These are phyloP conservation scores for Coemansia sp. DNA, from an alignment of 192 early-diverging fungal species.

Conservation along the genomic window DNA sequence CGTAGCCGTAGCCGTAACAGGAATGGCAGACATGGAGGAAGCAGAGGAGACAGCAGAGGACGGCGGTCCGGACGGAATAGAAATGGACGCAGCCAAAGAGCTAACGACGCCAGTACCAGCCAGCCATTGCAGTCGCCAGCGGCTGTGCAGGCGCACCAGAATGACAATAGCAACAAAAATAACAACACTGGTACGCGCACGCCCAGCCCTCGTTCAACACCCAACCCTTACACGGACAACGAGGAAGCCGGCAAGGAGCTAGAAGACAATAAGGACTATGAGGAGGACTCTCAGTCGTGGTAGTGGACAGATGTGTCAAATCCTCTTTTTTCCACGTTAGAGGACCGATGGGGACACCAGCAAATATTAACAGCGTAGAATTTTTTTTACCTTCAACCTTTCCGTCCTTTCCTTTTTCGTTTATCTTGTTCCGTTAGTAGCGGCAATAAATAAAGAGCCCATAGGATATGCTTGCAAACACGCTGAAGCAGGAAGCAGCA, in stretches of 20 bases:
- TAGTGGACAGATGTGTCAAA: background rate
- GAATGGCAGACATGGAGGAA: conserved; percentile 4
- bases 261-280: background rate
- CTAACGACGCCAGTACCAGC: conserved; percentile 7
- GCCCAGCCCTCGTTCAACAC: conserved; percentile 40
- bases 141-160: background rate
- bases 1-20: conserved; percentile 7
- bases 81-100: background rate
- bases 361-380: background rate
- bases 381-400: background rate
- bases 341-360: too few species aligned
- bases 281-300: background rate
- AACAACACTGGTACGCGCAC: conserved; percentile 15
- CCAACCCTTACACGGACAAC: background rate
- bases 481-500: background rate
- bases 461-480: background rate
- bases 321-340: conserved; percentile 5
- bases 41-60: conserved; percentile 10
- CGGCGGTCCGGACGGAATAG: conserved; percentile 4
- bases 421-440: background rate
- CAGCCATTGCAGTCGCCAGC: conserved; percentile 5
- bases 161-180: background rate
- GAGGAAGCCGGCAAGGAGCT: conserved; percentile 12
- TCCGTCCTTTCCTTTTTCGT: background rate
- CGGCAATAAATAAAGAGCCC: background rate